Evolutionary conservation across 495 filamentous ascomycete species (phyloP), one percentile per base, ranked within the genome.

Genomic region (Penicillium diatomitis): DNA sequence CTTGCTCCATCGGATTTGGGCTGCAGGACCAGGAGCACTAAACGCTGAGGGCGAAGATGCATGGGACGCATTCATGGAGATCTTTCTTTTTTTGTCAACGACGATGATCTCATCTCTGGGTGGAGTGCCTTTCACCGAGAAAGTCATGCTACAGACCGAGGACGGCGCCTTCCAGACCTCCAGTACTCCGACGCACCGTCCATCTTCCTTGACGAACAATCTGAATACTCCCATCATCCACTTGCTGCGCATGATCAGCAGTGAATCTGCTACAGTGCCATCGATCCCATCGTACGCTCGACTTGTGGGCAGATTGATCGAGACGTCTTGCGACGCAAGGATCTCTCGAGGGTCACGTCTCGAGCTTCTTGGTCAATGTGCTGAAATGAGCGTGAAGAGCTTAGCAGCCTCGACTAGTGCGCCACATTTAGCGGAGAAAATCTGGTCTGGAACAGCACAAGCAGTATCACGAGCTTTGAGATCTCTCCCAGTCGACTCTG

Each of bases 101-200:
- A 76, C 75, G 8, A 78, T 84, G 46, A 72, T 90, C 0, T 65
- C 72, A 7, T 78, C 77, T 0, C 68, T 96, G 8, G 91, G 90
- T 3, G 65, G 77, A 4, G 74, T 86, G 8, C 77, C 85, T 2
- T 94, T 96, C 58, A 86, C 85, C 0, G 89, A 96, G 53, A 90
- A 85, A 54, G 73, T 84, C 38, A 33, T 80, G 61, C 46, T 72
- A 41, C 67, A 67, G 43, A 71, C 60, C 10, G 54, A 64, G 1
- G 69, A 72, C 38, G 65, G 67, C 20, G 61, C 58, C 3, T 76
- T 71, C 50, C 69, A 73, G 57, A 55, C 64, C 11, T 61, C 63
- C 10, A 74, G 58, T 43, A 83, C 80, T 4, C 79, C 81, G 28
- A 77, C 60, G 38, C 54, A 65, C 47, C 67, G 60, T 38, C 52